Conservation (phyloP, 345 rosid species). For the Acer saccharum region DNA sequence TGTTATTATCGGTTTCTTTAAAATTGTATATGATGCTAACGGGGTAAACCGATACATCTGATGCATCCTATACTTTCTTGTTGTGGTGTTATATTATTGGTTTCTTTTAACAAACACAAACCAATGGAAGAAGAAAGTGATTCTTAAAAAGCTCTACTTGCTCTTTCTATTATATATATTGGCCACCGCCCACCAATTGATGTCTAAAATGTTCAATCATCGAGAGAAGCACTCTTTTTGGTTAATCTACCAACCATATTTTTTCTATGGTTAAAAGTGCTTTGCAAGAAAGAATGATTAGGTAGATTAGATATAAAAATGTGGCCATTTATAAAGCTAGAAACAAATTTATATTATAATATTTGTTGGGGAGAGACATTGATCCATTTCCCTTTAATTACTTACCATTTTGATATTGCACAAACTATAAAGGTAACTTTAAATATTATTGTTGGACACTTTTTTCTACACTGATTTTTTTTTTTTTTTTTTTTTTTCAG, state of each 20-base stretch:
- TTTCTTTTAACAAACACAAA: neutral
- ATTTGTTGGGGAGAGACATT: neutral
- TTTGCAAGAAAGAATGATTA: constrained; percentile 18
- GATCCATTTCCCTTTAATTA: neutral
- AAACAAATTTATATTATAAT: neutral
- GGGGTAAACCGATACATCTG: too few relatives aligned
- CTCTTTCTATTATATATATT: neutral
- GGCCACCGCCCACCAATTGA: constrained; percentile 12
- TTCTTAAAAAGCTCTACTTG: neutral
- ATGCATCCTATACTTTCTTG: neutral
- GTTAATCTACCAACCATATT: neutral
- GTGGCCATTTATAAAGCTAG: neutral
- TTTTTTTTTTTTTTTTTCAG: too few relatives aligned
- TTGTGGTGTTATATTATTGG: neutral
- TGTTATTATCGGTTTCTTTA: too few relatives aligned
- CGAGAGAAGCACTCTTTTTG: neutral
- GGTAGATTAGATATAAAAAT: neutral
- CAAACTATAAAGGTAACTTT: neutral
- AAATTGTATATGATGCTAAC: too few relatives aligned
- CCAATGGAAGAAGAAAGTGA: constrained; percentile 8
- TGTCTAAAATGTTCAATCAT: too few relatives aligned
- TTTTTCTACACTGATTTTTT: neutral
- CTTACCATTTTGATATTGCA: neutral
- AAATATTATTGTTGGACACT: neutral
- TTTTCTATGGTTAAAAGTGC: neutral